Conservation (phyloP, 164 flowering plant species). For the Brasenia schreberi region DNA sequence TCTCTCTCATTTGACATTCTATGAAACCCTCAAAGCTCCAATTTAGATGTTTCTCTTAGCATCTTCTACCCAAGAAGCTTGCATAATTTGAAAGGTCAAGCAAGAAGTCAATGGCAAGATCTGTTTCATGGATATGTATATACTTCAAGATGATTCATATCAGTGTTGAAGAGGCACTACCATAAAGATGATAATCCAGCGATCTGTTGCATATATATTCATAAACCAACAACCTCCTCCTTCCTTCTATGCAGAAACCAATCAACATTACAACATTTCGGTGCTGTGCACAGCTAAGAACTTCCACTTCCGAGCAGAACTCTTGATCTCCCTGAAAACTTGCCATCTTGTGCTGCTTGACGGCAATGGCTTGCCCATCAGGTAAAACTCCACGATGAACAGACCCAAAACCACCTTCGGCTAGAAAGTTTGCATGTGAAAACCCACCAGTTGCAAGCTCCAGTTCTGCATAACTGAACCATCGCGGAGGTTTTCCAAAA, state of each 20-base stretch:
- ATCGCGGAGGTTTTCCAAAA: constrained; percentile 79
- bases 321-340: constrained; percentile 89
- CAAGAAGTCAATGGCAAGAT: no score
- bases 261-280: constrained; percentile 93
- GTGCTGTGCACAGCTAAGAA: constrained; percentile 92
- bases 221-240: constrained; percentile 75
- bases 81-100: no score
- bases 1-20: no score
- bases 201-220: constrained; percentile 95
- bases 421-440: constrained; percentile 67
- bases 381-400: constrained; percentile 71
- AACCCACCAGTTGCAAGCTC: constrained; percentile 80
- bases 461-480: constrained; percentile 68
- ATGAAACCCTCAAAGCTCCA: no score
- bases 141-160: no score
- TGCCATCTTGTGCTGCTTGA: constrained; percentile 82
- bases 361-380: constrained; percentile 82
- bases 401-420: constrained; percentile 97
- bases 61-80: no score
- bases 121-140: no score
- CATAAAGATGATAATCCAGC: constrained; percentile 83
- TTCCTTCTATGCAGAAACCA: constrained; percentile 80
- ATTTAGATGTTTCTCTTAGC: no score
- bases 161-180: constrained; percentile 22
- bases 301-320: constrained; percentile 93